Evolutionary conservation across 1,284 basidiomycete species (phyloP), one percentile per base, ranked within the genome.

Genomic region (Fomitopsis schrenkii): DNA sequence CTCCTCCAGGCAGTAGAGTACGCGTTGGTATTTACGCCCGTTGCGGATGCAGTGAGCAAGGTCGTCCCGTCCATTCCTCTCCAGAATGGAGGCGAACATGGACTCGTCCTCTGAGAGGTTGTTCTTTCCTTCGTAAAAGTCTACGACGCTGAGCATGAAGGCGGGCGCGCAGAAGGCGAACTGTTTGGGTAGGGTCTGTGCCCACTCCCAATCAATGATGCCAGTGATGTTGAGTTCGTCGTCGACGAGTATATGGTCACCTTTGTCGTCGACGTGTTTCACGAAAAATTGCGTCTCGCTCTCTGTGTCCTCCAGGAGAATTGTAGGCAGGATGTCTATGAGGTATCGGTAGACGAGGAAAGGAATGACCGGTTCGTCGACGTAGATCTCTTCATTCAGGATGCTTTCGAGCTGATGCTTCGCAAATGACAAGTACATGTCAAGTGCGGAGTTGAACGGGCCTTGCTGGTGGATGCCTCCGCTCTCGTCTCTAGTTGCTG

Each of bases 191-290:
- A 62, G 56, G 36, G 62, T 66, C 55, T 69, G 64, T 3, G 66
- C 67, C 70, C 70, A 70, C 55, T 75, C 72, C 72, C 71, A 74
- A 62, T 74, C 72, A 22, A 74, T 68, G 50, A 73, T 63, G 6
- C 65, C 66, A 1, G 63, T 58, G 44, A 72, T 70, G 30, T 68
- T 62, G 44, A 63, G 57, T 6, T 66, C 63, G 10, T 66, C 62
- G 59, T 73, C 70, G 35, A 73, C 64, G 55, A 75, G 62, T 19
- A 68, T 65, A 35, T 72, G 67, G 58, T 72, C 69, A 4, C 67
- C 68, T 57, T 72, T 73, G 48, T 72, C 70, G 57, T 75, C 71
- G 63, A 63, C 68, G 56, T 75, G 72, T 62, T 68, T 71, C 48
- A 74, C 62, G 46, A 61, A 75, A 54, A 68, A 70, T 1, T 33